Base-by-base conservation (phyloP, 2,329 filamentous ascomycete species). In the Canariomyces notabilis region DNA sequence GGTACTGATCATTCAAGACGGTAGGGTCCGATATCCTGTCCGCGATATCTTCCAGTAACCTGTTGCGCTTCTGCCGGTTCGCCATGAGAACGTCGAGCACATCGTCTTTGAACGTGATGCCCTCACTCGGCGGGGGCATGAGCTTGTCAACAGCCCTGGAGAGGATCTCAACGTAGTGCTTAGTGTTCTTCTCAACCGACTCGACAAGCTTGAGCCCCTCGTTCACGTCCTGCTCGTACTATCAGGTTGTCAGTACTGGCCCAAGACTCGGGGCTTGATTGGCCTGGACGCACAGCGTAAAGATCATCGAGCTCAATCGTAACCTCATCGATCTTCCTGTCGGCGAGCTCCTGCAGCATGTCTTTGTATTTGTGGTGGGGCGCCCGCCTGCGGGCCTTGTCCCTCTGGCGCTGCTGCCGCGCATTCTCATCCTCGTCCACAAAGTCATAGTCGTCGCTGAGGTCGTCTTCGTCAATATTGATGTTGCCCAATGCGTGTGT, bases 11-110 rank as follows among this genome's bases (percentile, higher is more conserved):
- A 42, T 87, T 79, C 16, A 83, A 75, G 20, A 81, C 67, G 4
- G 78, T 76, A 6, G 82, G 75, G 64, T 90, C 80, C 59, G 77
- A 70, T 55, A 77, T 75, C 44, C 77, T 75, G 57, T 87, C 84
- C 19, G 82, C 79, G n/a, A 77, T 76, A 56, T 82, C 76, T 16
- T 76, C 70, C 51, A 94, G 75, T 35, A 84, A 83, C 55, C 88
- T 85, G 65, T 98, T 97, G 57, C 89, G 82, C 59, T 83, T 85
- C 58, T 87, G 83, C 58, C 93, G 84, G 63, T 95, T 88, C 33
- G 89, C 87, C 85, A 96, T 94, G 61, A 98, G 85, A 22, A 98
- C 88, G 67, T 98, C 93, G 35, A 98, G 77, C 8, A 97, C 90
- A 67, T 98, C 93, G 61, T 96, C 90, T 67, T 97, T 97, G 76